A percentile compares a stretch with the other conserved stretches of the same genome.
These are phyloP conservation scores for Annona squamosa DNA, from an alignment of 164 flowering plant species.

Conservation along the genomic window DNA sequence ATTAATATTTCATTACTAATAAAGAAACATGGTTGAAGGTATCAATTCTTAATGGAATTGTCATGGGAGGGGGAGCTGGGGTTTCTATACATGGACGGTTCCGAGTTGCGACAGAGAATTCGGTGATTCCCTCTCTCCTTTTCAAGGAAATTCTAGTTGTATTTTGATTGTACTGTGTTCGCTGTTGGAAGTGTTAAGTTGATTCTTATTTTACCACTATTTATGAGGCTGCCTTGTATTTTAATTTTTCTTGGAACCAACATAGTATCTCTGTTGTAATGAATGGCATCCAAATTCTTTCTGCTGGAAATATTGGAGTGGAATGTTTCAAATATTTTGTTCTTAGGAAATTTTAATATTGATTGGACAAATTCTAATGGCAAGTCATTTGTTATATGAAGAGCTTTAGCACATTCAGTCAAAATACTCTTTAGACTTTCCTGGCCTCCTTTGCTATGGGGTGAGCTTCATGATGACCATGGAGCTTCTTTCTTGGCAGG, in stretches of 20 bases:
- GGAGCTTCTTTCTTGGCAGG: no score
- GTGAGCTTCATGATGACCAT: no score
- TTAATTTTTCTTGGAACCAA: constrained; percentile 1
- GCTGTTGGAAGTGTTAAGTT: not conserved
- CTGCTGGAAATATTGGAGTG: not conserved
- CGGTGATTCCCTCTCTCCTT: constrained; percentile 41
- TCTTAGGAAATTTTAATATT: not conserved
- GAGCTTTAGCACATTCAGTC: no score
- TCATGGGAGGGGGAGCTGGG: constrained; percentile 98
- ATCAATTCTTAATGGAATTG: constrained; percentile 87
- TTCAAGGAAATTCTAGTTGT: not conserved
- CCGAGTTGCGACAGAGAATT: constrained; percentile 83
- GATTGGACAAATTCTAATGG: not conserved
- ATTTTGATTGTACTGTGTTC: not conserved
- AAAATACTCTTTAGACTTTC: no score
- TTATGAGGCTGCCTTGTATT: not conserved
- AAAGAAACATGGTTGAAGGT: constrained; percentile 42
- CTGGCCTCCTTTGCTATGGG: no score
- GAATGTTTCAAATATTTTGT: not conserved
- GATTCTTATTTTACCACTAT: not conserved
- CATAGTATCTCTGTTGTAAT: not conserved
- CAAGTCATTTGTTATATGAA: no score
- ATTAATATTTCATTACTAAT: not conserved
- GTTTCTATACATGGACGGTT: constrained; percentile 86
- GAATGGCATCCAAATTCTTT: not conserved